A percentile compares a stretch with the other conserved stretches of the same genome.
These are phyloP conservation scores for Grammothele lineata DNA, from an alignment of 768 basidiomycete species.

Conservation along the genomic window DNA sequence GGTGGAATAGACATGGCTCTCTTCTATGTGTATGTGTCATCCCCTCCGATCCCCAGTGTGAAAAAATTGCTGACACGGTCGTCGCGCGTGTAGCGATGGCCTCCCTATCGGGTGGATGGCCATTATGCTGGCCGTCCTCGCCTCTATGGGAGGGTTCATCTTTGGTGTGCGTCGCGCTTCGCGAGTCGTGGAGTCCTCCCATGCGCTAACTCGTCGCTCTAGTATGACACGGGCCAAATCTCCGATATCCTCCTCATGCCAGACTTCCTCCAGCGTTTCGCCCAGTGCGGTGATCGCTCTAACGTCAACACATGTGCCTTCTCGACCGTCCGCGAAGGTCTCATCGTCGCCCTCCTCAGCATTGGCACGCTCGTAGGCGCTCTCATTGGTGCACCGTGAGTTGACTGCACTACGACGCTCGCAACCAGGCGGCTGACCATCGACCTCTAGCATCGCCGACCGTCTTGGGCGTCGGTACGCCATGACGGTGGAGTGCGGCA, in stretches of 20 bases:
- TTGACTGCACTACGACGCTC: slow-evolving; percentile 9
- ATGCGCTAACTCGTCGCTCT: neutral
- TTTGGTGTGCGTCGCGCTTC: slow-evolving; percentile 20
- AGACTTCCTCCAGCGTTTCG: slow-evolving; percentile 65
- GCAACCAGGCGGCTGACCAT: neutral
- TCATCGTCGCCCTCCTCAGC: slow-evolving; percentile 67
- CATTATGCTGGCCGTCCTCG: slow-evolving; percentile 61
- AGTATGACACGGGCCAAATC: slow-evolving; percentile 76
- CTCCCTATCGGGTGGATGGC: slow-evolving; percentile 60
- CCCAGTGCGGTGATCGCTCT: slow-evolving; percentile 38
- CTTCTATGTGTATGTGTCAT: slow-evolving; percentile 24
- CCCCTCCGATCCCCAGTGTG: too few species aligned
- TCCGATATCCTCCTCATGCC: slow-evolving; percentile 72
- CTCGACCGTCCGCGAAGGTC: slow-evolving; percentile 50
- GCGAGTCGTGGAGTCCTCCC: neutral
- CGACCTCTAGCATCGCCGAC: slow-evolving; percentile 52
- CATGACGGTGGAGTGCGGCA: slow-evolving; percentile 54
- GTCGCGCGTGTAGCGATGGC: slow-evolving; percentile 50
- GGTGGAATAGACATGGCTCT: slow-evolving; percentile 20
- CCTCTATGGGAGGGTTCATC: slow-evolving; percentile 60
- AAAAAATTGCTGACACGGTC: too few species aligned
- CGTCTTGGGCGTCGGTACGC: slow-evolving; percentile 61
- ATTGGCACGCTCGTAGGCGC: slow-evolving; percentile 68
- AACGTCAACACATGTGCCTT: slow-evolving; percentile 46
- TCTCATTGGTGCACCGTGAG: slow-evolving; percentile 56